Conservation (phyloP, 2,329 filamentous ascomycete genomes). For the Paecilomyces niveus region DNA sequence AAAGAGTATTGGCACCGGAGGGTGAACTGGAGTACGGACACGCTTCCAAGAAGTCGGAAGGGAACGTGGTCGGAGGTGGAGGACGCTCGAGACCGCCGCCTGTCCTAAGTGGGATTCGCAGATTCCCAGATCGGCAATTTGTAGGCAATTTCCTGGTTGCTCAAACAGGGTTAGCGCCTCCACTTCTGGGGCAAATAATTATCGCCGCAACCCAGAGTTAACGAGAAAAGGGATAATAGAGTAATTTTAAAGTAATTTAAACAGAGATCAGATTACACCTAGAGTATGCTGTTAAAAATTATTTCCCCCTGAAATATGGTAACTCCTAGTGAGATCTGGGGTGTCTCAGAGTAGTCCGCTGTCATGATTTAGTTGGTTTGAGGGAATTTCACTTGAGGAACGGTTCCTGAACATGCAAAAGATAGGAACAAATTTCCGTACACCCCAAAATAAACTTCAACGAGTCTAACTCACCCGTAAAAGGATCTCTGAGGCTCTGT, state of each 20-base stretch:
- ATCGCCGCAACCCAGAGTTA: not conserved
- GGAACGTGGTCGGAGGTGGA: slow-evolving; percentile 31
- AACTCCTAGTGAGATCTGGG: too few species aligned
- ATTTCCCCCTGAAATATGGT: too few species aligned
- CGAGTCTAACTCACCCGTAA: too few species aligned
- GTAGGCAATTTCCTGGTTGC: slow-evolving; percentile 2
- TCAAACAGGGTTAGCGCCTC: not conserved
- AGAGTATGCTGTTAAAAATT: too few species aligned
- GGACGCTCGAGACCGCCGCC: slow-evolving; percentile 2
- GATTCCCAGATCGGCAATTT: slow-evolving; percentile 12
- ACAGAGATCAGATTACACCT: too few species aligned
- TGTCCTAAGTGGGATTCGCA: slow-evolving; percentile 33
- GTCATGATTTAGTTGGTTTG: too few species aligned
- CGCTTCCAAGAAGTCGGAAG: slow-evolving; percentile 15
- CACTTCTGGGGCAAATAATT: not conserved
- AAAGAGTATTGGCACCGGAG: slow-evolving; percentile 5
- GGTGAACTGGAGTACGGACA: slow-evolving; percentile 10
- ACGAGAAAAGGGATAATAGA: not conserved
- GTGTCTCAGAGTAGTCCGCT: too few species aligned
- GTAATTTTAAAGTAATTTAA: not conserved
- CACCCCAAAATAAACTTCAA: too few species aligned
- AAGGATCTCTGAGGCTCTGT: too few species aligned
- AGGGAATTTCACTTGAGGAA: too few species aligned
- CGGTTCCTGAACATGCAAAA: too few species aligned
- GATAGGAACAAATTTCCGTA: too few species aligned